phyloP scores from a whole-genome alignment of 2,329 filamentous ascomycete species.

The Pezicula carpinea region DNA sequence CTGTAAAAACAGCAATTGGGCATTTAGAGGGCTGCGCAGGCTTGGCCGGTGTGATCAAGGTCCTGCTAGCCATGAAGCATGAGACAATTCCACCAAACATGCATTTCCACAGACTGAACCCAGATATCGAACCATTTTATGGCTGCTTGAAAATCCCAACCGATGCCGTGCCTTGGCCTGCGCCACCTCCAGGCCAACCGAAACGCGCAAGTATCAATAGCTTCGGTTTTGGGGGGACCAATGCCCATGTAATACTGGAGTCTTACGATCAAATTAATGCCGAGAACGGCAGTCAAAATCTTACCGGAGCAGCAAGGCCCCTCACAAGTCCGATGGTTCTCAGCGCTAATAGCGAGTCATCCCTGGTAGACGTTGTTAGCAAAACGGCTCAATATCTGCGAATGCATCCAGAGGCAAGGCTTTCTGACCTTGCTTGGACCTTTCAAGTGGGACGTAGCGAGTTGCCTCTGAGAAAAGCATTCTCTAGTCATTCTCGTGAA shows the following conservation, averaged over 20 bases:
- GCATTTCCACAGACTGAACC: conserved; percentile 4
- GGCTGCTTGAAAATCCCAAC: conserved; percentile 27
- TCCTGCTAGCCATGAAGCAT: conserved; percentile 10
- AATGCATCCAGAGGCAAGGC: no score
- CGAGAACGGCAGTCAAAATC: not conserved
- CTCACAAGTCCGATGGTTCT: no score
- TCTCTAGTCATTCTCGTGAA: no score
- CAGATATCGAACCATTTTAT: conserved; percentile 22
- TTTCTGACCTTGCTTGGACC: no score
- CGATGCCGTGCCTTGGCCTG: conserved; percentile 4
- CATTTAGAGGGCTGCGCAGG: conserved; percentile 12
- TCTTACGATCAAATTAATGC: not conserved
- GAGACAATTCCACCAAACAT: conserved; percentile 28
- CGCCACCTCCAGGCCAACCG: not conserved
- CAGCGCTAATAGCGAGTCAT: no score
- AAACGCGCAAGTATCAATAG: conserved; percentile 16
- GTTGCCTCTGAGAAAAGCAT: no score
- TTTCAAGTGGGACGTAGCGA: no score
- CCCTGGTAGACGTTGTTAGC: no score
- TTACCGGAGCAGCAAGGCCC: no score
- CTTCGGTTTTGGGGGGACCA: conserved; percentile 42
- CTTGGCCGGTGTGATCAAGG: conserved; percentile 4
- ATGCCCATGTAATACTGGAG: conserved; percentile 36
- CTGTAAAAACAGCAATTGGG: conserved; percentile 16
- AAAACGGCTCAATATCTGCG: no score